Evolutionary conservation across 768 basidiomycete genomes (phyloP).

Genomic region (Leccinellum rugosiceps): DNA sequence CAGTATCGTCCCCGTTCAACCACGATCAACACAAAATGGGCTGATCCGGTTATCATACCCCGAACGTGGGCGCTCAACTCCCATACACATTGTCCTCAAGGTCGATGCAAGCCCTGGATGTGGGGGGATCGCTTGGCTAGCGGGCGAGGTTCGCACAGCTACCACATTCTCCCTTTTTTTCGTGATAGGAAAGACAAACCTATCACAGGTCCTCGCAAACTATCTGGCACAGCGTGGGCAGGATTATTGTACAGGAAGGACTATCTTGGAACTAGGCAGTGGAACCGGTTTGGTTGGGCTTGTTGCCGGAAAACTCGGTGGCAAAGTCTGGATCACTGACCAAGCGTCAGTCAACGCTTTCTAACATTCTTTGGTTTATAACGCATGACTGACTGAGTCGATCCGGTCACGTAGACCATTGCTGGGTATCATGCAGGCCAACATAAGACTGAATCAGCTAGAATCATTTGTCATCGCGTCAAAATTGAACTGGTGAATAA

Average conservation of each 20-base stretch:
- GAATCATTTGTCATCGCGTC: slow-evolving; percentile 48
- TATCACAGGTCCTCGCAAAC: slow-evolving; percentile 64
- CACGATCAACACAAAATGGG: slow-evolving; percentile 47
- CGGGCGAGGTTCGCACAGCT: slow-evolving; percentile 65
- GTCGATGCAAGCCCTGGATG: slow-evolving; percentile 86
- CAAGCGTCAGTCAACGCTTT: slow-evolving; percentile 65
- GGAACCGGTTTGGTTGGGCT: slow-evolving; percentile 95
- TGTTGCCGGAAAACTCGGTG: slow-evolving; percentile 66
- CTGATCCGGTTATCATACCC: slow-evolving; percentile 44
- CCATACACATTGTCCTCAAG: slow-evolving; percentile 41
- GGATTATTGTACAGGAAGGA: slow-evolving; percentile 49
- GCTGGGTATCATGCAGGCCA: slow-evolving; percentile 73
- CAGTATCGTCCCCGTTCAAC: slow-evolving; percentile 51
- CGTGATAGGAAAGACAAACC: background rate
- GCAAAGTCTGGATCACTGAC: slow-evolving; percentile 80
- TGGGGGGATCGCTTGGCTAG: slow-evolving; percentile 91
- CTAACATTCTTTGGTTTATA: slow-evolving; percentile 6
- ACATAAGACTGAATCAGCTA: slow-evolving; percentile 66
- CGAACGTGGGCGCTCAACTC: background rate
- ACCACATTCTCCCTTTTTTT: background rate
- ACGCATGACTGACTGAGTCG: slow-evolving; percentile 12
- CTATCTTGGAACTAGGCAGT: slow-evolving; percentile 80
- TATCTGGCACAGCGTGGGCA: slow-evolving; percentile 64
- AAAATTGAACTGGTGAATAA: slow-evolving; percentile 79
- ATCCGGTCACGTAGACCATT: slow-evolving; percentile 53